A percentile compares a stretch with the other conserved stretches of the same genome.
Evolutionary conservation across 129 eudicot species (phyloP).

Genomic region (Dittrichia graveolens): DNA sequence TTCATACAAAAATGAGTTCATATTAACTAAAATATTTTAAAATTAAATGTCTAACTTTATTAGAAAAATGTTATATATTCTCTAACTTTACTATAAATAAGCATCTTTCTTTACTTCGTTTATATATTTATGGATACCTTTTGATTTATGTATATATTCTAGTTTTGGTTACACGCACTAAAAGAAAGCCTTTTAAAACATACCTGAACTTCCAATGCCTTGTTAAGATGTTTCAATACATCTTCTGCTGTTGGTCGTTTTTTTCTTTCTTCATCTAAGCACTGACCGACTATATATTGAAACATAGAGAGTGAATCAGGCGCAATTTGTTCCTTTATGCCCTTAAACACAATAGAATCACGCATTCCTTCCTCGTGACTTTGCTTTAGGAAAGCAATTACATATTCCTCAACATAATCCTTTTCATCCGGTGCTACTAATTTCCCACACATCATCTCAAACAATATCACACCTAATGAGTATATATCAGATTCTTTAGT

Average conservation of each 20-base stretch:
- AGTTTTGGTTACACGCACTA: too few relatives aligned
- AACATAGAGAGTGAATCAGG: not conserved
- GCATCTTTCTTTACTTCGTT: too few relatives aligned
- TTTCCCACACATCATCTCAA: constrained; percentile 19
- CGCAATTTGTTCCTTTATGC: constrained; percentile 8
- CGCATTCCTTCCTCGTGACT: not conserved
- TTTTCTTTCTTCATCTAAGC: not conserved
- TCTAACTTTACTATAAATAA: too few relatives aligned
- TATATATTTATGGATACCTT: not conserved
- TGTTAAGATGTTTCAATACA: constrained; percentile 3
- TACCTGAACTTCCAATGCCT: constrained; percentile 10
- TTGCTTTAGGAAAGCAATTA: not conserved
- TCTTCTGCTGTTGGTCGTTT: not conserved
- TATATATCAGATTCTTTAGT: constrained; percentile 1
- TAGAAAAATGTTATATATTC: too few relatives aligned
- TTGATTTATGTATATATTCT: not conserved
- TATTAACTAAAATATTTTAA: too few relatives aligned
- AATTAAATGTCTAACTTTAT: too few relatives aligned
- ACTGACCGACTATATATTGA: not conserved
- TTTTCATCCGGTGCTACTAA: not conserved
- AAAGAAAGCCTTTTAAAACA: not conserved
- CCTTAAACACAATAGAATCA: not conserved
- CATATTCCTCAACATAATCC: not conserved
- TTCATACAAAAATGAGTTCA: too few relatives aligned
- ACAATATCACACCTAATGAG: not conserved